Conservation (phyloP, 306 rosid genomes). For the Ormosia emarginata region DNA sequence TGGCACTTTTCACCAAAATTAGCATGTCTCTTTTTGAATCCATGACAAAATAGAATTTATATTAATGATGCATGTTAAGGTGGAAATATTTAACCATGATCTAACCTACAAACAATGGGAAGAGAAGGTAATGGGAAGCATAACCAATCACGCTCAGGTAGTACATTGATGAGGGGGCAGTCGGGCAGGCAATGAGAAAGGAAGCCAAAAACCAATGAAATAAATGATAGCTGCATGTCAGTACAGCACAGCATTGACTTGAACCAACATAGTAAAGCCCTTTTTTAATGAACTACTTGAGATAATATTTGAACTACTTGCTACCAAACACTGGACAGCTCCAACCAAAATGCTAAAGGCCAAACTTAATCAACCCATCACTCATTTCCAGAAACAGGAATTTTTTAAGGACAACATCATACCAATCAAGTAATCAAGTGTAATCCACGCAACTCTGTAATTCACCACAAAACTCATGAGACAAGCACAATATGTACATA, state of each 20-base stretch:
- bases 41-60: constrained; percentile 1
- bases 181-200: not conserved
- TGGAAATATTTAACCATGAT: not conserved
- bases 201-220: not conserved
- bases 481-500: not conserved
- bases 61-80: not conserved
- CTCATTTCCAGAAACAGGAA: not conserved
- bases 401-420: not conserved
- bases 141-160: not conserved
- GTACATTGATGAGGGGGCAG: constrained; percentile 4
- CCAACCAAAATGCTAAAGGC: not conserved
- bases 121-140: not conserved
- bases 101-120: not conserved
- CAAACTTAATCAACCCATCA: constrained; percentile 1
- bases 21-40: not conserved
- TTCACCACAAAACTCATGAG: not conserved
- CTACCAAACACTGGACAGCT: constrained; percentile 3
- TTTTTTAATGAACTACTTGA: not conserved
- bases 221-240: constrained; percentile 23
- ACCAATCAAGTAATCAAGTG: not conserved
- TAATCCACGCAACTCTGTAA: not conserved
- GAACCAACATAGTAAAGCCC: not conserved
- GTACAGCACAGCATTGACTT: not conserved
- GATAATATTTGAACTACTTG: not conserved
- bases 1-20: constrained; percentile 8